Evolutionary conservation across 805 yeast genomes (phyloP).

Genomic region (Kuraishia borneana): DNA sequence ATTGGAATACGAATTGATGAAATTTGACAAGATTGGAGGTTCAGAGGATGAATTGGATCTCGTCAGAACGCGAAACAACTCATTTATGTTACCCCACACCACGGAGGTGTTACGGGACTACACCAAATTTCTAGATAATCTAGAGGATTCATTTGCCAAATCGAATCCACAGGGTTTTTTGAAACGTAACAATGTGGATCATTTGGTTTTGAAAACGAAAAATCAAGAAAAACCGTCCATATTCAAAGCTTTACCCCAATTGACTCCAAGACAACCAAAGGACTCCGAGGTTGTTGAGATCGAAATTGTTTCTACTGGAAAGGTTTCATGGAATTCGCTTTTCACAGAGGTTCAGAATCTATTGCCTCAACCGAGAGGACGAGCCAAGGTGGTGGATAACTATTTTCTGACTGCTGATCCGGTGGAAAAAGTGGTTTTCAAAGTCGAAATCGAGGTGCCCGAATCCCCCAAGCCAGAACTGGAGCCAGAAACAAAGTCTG

Average conservation of each 20-base stretch:
- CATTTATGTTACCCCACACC: conserved; percentile 3
- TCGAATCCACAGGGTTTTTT: background rate
- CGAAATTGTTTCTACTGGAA: background rate
- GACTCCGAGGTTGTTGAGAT: background rate
- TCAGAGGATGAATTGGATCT: conserved; percentile 1
- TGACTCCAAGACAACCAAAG: background rate
- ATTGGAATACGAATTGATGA: conserved; percentile 46
- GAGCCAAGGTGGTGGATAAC: conserved; percentile 35
- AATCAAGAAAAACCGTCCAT: background rate
- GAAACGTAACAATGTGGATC: background rate
- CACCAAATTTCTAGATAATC: background rate
- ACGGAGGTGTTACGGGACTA: background rate
- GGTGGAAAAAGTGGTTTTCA: conserved; percentile 30
- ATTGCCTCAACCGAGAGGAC: conserved; percentile 29
- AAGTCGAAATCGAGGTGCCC: conserved; percentile 11
- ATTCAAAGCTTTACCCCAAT: background rate
- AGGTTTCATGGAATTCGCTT: conserved; percentile 6
- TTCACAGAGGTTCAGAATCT: conserved; percentile 12
- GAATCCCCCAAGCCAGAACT: conserved; percentile 12
- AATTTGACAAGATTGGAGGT: conserved; percentile 8
- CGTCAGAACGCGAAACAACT: background rate
- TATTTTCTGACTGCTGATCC: conserved; percentile 39
- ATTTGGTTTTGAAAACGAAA: background rate
- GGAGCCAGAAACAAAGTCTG: conserved; percentile 2
- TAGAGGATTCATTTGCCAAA: background rate